Conservation (phyloP, 2,329 filamentous ascomycete species). For the Aspergillus fumigatus region DNA sequence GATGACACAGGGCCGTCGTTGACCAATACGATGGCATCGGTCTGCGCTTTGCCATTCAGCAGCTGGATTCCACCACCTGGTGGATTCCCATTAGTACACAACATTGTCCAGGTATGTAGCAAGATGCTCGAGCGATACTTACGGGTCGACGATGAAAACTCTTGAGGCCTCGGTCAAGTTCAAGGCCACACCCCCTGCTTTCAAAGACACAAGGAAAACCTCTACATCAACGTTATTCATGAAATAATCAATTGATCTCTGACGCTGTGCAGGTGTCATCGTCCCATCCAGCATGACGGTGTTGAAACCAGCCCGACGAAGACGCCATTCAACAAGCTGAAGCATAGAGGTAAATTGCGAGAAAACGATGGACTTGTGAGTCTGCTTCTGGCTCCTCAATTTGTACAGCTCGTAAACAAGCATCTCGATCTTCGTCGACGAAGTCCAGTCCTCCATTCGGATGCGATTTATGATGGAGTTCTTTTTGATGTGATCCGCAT, state of each 20-base stretch:
- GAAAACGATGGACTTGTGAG: constrained; percentile 95
- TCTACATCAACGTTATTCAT: constrained; percentile 94
- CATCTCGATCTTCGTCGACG: constrained; percentile 95
- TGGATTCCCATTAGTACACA: constrained; percentile 20
- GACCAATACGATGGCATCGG: constrained; percentile 88
- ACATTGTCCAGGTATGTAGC: neutral
- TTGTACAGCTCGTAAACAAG: constrained; percentile 91
- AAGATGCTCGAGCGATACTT: constrained; percentile 44
- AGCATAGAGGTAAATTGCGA: constrained; percentile 97
- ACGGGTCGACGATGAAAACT: constrained; percentile 95
- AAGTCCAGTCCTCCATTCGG: constrained; percentile 98
- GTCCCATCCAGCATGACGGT: constrained; percentile 97
- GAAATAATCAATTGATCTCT: constrained; percentile 91
- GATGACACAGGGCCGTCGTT: constrained; percentile 88
- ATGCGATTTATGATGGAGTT: constrained; percentile 98
- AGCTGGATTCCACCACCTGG: constrained; percentile 98
- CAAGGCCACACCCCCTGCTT: constrained; percentile 90
- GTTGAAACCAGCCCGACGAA: constrained; percentile 93
- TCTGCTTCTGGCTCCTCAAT: constrained; percentile 85
- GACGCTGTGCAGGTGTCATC: constrained; percentile 91
- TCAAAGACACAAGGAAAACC: constrained; percentile 92
- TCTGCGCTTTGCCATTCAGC: constrained; percentile 98
- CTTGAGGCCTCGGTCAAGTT: constrained; percentile 92
- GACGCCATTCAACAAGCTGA: constrained; percentile 92
- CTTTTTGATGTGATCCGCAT: constrained; percentile 82